Conservation (phyloP, 2,329 filamentous ascomycete species). For the Colletotrichum sp. region DNA sequence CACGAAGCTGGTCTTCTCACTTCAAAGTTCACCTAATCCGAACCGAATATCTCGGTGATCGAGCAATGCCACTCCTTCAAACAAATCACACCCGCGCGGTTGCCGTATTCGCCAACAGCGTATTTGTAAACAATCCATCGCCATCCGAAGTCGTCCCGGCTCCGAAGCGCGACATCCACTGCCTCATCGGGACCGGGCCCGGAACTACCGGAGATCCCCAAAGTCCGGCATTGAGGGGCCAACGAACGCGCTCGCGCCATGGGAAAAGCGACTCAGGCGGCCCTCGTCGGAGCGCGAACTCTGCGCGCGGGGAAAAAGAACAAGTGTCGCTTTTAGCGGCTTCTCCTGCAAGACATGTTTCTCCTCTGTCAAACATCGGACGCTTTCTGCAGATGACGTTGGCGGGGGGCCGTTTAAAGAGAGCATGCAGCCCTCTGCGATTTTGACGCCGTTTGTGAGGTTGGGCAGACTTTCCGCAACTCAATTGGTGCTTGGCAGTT, state of each 20-base stretch:
- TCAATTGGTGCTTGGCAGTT: not conserved
- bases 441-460: not conserved
- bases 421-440: not conserved
- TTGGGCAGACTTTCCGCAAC: not conserved
- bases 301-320: not conserved
- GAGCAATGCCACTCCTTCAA: rapidly evolving
- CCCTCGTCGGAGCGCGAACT: not conserved
- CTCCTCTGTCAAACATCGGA: not conserved
- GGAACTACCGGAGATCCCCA: constrained; percentile 12
- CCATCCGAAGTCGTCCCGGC: not conserved
- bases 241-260: not conserved
- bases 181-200: not conserved
- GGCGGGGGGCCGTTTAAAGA: not conserved
- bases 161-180: not conserved
- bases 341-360: not conserved
- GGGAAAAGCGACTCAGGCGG: not conserved
- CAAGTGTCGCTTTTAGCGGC: not conserved
- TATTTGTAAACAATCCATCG: not conserved
- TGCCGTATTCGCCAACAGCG: not conserved
- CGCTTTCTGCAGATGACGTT: not conserved
- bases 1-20: not conserved
- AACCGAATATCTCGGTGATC: not conserved
- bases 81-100: not conserved
- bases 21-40: not conserved
- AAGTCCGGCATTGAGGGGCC: not conserved